Evolutionary conservation across 208 protist genomes (phyloP).

Genomic region (Jaenimonas drosophilae): DNA sequence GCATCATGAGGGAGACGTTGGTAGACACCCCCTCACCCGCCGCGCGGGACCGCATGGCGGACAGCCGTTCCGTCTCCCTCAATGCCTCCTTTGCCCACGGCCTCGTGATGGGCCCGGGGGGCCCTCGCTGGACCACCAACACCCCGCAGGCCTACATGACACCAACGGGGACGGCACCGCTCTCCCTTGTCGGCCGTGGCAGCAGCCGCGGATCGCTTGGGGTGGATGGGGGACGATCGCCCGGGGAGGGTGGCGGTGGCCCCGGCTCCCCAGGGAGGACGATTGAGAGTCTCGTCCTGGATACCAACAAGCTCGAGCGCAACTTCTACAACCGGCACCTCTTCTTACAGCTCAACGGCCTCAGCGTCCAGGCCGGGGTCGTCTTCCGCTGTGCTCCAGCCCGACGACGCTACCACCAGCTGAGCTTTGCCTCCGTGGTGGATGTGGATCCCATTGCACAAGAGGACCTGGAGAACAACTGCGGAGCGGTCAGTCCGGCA

Average conservation of each 20-base stretch:
- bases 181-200: too few relatives aligned
- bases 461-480: background rate
- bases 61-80: background rate
- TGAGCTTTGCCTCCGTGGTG: conserved; percentile 14
- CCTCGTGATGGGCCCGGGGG: background rate
- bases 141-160: too few relatives aligned
- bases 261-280: background rate
- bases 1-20: background rate
- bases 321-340: conserved; percentile 22
- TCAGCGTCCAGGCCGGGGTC: conserved; percentile 32
- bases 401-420: conserved; percentile 31
- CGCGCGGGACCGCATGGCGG: background rate
- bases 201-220: background rate
- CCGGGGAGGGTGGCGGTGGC: background rate
- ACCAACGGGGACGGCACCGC: too few relatives aligned
- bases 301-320: conserved; percentile 18
- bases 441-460: conserved; percentile 6
- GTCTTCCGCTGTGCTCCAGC: conserved; percentile 36
- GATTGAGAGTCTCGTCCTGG: conserved; percentile 18
- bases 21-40: background rate
- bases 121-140: too few relatives aligned
- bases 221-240: background rate
- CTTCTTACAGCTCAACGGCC: conserved; percentile 25
- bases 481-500: background rate
- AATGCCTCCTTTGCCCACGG: background rate